Conservation (phyloP, 495 filamentous ascomycete species). For the Entonaema liquescens region DNA sequence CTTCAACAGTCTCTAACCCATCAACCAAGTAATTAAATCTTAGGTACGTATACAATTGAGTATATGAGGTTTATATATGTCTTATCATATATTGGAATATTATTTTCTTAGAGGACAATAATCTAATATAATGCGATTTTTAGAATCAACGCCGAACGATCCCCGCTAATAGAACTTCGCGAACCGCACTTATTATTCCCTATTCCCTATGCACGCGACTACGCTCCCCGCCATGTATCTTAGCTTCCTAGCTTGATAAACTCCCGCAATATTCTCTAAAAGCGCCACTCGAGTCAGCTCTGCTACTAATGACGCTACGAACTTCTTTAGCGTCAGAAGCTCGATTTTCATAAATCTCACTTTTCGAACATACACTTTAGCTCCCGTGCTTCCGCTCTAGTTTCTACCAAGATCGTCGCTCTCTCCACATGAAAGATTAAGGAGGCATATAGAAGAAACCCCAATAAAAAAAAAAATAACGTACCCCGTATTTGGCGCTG, state of each 20-base stretch:
- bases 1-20: slow-evolving; percentile 6
- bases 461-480: slow-evolving; percentile 19
- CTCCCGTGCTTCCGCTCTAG: slow-evolving; percentile 36
- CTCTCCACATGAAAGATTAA: slow-evolving; percentile 37
- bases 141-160: slow-evolving; percentile 20
- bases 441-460: slow-evolving; percentile 17
- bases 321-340: slow-evolving; percentile 21
- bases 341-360: slow-evolving; percentile 25
- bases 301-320: slow-evolving; percentile 27
- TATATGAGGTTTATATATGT: slow-evolving; percentile 24
- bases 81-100: neutral
- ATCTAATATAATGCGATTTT: slow-evolving; percentile 7
- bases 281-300: slow-evolving; percentile 25
- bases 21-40: neutral
- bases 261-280: slow-evolving; percentile 5
- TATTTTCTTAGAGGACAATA: neutral
- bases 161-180: slow-evolving; percentile 10
- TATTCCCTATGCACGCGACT: slow-evolving; percentile 33
- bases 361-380: slow-evolving; percentile 32
- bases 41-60: slow-evolving; percentile 9
- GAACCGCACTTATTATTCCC: slow-evolving; percentile 17
- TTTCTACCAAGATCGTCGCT: slow-evolving; percentile 38
- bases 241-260: slow-evolving; percentile 26
- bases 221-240: slow-evolving; percentile 28
- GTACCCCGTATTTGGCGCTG: slow-evolving; percentile 31